These are phyloP conservation scores for Heterobasidion irregulare DNA, from an alignment of 1,284 basidiomycete species.

Conservation along the genomic window DNA sequence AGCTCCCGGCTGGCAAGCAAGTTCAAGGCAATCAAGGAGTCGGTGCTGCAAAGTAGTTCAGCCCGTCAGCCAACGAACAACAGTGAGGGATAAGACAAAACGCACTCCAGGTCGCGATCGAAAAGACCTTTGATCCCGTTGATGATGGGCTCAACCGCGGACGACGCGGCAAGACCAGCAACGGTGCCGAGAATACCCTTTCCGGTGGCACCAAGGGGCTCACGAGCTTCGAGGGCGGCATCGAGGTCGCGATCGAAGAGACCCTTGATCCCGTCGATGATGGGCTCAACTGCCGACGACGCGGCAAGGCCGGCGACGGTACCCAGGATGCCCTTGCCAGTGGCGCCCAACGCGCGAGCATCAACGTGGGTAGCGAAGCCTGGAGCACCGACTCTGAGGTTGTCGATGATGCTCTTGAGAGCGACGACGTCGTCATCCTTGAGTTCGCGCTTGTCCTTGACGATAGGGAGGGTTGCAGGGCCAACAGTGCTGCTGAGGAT, in stretches of 20 bases:
- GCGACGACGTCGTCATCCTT: background rate
- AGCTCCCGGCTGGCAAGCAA: background rate
- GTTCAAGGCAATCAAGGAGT: background rate
- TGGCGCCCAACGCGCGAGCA: background rate
- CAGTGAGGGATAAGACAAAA: background rate
- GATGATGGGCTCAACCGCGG: background rate
- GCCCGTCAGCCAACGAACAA: background rate
- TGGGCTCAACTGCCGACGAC: background rate
- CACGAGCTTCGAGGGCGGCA: background rate
- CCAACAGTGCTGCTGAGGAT: background rate
- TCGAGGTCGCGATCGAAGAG: constrained; percentile 1
- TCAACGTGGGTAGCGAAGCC: background rate
- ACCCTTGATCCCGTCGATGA: background rate
- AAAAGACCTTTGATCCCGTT: background rate
- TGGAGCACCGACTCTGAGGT: background rate
- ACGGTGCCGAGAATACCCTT: constrained; percentile 1
- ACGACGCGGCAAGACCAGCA: background rate
- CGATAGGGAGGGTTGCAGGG: no score
- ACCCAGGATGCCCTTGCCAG: constrained; percentile 1
- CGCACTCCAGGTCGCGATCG: background rate
- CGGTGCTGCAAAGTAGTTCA: background rate
- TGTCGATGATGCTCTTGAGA: background rate
- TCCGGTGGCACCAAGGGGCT: background rate
- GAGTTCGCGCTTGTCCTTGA: no score
- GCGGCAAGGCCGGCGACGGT: background rate